Conservation (phyloP, 805 yeast species). For the Candida khao-thaluensis region DNA sequence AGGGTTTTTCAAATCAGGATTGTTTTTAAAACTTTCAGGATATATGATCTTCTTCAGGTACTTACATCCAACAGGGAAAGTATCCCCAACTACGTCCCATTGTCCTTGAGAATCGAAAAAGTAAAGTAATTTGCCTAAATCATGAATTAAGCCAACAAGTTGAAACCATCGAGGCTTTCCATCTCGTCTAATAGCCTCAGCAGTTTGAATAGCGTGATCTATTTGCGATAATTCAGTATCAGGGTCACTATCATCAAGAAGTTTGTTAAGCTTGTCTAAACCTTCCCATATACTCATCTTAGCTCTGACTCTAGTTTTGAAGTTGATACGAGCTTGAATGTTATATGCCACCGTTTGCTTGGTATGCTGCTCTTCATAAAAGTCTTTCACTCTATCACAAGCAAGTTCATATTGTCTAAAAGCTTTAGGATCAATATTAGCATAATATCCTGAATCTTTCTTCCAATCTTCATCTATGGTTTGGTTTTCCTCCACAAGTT, state of each 20-base stretch:
- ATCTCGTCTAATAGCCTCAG: slow-evolving; percentile 68
- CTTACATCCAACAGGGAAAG: slow-evolving; percentile 73
- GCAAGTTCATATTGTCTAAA: slow-evolving; percentile 70
- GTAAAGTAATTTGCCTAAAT: slow-evolving; percentile 65
- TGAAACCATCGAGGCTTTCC: slow-evolving; percentile 76
- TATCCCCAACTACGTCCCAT: slow-evolving; percentile 81
- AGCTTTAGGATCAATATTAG: slow-evolving; percentile 36
- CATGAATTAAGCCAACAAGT: slow-evolving; percentile 69
- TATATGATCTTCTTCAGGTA: slow-evolving; percentile 59
- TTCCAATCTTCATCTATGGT: slow-evolving; percentile 21
- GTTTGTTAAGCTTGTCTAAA: slow-evolving; percentile 54
- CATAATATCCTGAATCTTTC: slow-evolving; percentile 28
- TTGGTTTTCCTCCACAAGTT: not conserved
- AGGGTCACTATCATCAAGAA: slow-evolving; percentile 72
- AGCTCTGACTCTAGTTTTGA: slow-evolving; percentile 65
- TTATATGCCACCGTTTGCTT: slow-evolving; percentile 72
- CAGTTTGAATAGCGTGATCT: slow-evolving; percentile 74
- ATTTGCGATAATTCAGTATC: slow-evolving; percentile 74
- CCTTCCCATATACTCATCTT: slow-evolving; percentile 75
- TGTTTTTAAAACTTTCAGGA: slow-evolving; percentile 56
- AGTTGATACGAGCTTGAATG: slow-evolving; percentile 67
- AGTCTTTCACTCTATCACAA: slow-evolving; percentile 62
- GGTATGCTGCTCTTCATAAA: slow-evolving; percentile 67
- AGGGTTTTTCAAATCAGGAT: slow-evolving; percentile 63
- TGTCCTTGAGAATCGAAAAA: slow-evolving; percentile 73